Conservation (phyloP, 208 protist genomes). For the Leishmania tarentolae region DNA sequence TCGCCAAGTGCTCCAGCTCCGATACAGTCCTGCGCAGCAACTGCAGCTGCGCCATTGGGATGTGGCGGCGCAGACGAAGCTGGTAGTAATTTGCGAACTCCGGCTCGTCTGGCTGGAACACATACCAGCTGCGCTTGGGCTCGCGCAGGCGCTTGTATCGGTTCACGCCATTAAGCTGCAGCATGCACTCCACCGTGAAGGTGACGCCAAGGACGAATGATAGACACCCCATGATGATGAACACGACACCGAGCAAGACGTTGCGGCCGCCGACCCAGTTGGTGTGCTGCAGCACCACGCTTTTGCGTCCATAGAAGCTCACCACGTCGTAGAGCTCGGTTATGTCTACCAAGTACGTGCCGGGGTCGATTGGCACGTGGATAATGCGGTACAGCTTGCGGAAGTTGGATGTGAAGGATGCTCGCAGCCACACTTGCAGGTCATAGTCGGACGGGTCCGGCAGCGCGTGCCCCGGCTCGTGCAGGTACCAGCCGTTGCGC, state of each 20-base stretch:
- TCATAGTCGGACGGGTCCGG: constrained; percentile 92
- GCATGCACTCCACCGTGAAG: constrained; percentile 58
- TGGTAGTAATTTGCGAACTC: constrained; percentile 74
- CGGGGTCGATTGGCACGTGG: constrained; percentile 64
- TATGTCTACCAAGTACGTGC: constrained; percentile 82
- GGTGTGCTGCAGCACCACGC: constrained; percentile 88
- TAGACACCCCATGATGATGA: constrained; percentile 59
- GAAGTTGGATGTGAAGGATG: constrained; percentile 93
- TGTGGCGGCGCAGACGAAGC: constrained; percentile 55
- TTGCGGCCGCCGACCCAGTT: constrained; percentile 65
- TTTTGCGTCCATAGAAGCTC: constrained; percentile 94
- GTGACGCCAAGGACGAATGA: constrained; percentile 60
- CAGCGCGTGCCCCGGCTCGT: constrained; percentile 83
- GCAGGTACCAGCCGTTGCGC: constrained; percentile 79
- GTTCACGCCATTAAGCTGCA: constrained; percentile 32
- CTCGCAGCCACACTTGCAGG: constrained; percentile 98
- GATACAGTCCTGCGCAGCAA: constrained; percentile 39
- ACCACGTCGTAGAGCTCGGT: constrained; percentile 94
- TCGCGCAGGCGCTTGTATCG: constrained; percentile 35
- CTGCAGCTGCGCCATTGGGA: constrained; percentile 52
- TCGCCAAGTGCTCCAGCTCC: constrained; percentile 19
- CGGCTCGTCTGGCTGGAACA: constrained; percentile 41
- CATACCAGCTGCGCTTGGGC: constrained; percentile 70
- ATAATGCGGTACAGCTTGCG: constrained; percentile 97
- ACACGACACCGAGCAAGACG: constrained; percentile 53